phyloP scores from a whole-genome alignment of 2,329 filamentous ascomycete genomes.

The Microdochium paspali region DNA sequence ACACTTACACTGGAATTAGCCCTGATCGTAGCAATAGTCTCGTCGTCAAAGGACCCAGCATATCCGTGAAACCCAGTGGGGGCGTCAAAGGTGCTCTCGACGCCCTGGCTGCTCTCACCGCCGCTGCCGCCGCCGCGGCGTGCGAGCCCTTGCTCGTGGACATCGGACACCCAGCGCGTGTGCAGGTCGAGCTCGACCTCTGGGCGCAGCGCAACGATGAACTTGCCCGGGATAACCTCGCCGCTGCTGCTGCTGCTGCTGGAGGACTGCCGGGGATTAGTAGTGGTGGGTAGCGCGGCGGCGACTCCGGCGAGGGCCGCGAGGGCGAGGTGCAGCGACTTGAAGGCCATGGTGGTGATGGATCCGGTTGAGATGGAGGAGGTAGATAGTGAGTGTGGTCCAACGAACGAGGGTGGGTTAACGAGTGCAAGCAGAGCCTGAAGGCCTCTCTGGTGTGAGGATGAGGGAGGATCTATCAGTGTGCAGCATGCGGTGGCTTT shows the following conservation, averaged over 20 bases:
- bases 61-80: slow-evolving; percentile 2
- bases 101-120: not conserved
- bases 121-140: not conserved
- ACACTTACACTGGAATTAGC: not conserved
- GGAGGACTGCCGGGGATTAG: no score
- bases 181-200: not conserved
- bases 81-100: not conserved
- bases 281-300: not conserved
- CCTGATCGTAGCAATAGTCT: not conserved
- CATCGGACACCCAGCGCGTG: not conserved
- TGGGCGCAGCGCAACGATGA: not conserved
- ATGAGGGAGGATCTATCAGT: no score
- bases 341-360: not conserved
- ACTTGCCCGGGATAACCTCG: not conserved
- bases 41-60: slow-evolving; percentile 2
- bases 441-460: no score
- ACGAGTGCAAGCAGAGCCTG: no score
- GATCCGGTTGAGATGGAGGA: no score
- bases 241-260: no score
- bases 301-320: not conserved
- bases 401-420: no score
- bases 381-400: no score
- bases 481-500: no score
- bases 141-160: not conserved
- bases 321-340: not conserved